These are phyloP conservation scores for Staphylotrichum tortipilum DNA, from an alignment of 495 filamentous ascomycete species.

Conservation along the genomic window DNA sequence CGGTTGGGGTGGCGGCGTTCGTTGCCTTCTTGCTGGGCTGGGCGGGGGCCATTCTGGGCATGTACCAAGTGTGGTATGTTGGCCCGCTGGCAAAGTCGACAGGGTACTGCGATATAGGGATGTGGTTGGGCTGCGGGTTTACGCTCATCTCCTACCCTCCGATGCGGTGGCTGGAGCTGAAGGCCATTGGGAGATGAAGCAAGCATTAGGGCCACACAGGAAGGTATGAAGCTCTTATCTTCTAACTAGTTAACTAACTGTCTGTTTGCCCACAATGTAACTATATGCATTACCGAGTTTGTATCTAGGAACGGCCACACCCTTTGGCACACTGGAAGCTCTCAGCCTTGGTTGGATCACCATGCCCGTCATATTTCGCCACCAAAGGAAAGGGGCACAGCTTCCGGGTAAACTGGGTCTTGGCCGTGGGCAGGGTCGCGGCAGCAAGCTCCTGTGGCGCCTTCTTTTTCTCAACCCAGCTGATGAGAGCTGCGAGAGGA, in stretches of 20 bases:
- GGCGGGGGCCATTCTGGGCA: constrained; percentile 59
- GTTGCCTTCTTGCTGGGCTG: constrained; percentile 59
- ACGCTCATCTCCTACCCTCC: constrained; percentile 43
- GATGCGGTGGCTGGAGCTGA: constrained; percentile 41
- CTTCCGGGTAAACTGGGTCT: not conserved
- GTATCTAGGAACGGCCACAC: not conserved
- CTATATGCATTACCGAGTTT: no score
- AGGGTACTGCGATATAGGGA: constrained; percentile 33
- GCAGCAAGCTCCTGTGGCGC: not conserved
- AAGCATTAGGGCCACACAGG: no score
- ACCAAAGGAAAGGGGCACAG: not conserved
- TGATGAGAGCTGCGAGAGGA: not conserved
- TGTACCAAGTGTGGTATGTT: constrained; percentile 61
- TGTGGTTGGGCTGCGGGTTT: constrained; percentile 44
- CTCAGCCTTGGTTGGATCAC: not conserved
- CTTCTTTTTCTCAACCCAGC: constrained; percentile 2
- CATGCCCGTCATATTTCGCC: not conserved
- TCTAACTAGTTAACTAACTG: no score
- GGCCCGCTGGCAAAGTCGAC: constrained; percentile 46
- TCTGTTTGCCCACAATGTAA: no score
- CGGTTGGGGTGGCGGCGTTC: constrained; percentile 54
- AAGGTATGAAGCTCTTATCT: no score
- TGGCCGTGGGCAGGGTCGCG: not conserved
- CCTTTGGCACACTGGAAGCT: not conserved
- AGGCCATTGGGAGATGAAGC: constrained; percentile 33